Evolutionary conservation across 2,329 filamentous ascomycete genomes (phyloP), one percentile per base, ranked within the genome.

Genomic region (Aspergillus udagawae): DNA sequence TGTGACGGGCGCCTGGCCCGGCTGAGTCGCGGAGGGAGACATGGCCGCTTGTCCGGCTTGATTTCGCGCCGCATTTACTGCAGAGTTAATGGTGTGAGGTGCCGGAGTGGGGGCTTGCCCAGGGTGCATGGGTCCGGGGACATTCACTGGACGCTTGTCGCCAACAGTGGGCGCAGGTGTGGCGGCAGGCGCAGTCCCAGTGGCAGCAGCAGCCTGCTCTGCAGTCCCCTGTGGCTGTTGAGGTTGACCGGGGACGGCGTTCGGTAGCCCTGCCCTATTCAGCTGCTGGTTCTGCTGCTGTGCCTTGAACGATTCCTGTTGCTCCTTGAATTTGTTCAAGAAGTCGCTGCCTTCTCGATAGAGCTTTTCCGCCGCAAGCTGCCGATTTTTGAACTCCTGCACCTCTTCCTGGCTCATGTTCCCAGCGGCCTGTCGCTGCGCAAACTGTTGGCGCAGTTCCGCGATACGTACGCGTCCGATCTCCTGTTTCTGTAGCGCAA

Each of bases 401-500:
- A 75, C 66, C 56, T 80, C 78, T 51, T 79, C 73, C 59, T 71
- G 68, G 4, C 65, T 70, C 64, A 79, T 65, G 57, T 70, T 75
- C 4, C 76, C 76, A 10, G 70, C 62, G 32, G 63, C 63, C 57
- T 75, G 71, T 23, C 77, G 75, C 55, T 74, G 70, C 23, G 63
- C 59, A 51, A 72, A 73, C 53, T 74, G 71, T 32, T 73, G 64
- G 25, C 76, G 72, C 28, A 81, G 59, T 47, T 80, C 77, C 21
- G 67, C 62, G 51, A 79, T 68, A 28, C 76, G 74, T n/a, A 69
- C 70, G 54, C 73, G 73, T n/a, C 76, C 77, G 17, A 77, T 70
- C 58, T 81, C 78, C 54, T 78, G 74, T 59, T 77, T 79, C 62
- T 81, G 78, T 27, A 81, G 68, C 9, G 77, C 75, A 55, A 78